Conservation (phyloP, 345 rosid species). For the Zanthoxylum bungeanum region DNA sequence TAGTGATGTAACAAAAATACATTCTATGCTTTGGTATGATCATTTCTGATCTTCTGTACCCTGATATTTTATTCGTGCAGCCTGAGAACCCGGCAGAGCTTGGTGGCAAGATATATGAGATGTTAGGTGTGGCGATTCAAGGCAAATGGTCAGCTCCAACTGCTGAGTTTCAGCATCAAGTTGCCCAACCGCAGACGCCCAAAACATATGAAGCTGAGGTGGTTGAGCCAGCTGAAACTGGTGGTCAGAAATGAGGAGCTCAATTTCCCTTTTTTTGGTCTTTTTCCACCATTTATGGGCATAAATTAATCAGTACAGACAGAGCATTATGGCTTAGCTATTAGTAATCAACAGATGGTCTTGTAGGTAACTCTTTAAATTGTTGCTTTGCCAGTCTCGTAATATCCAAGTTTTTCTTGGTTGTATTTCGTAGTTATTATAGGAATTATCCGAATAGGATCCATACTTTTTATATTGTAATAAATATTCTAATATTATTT, state of each 20-base stretch:
- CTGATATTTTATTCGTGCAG: conserved; percentile 34
- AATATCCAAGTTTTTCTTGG: not conserved
- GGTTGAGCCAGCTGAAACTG: conserved; percentile 71
- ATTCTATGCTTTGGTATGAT: not conserved
- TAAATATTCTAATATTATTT: too few species aligned
- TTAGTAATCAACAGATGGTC: not conserved
- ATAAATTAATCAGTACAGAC: not conserved
- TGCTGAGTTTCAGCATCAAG: conserved; percentile 26
- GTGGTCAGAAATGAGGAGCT: conserved; percentile 51
- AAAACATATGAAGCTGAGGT: conserved; percentile 77
- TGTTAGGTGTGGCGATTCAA: conserved; percentile 82
- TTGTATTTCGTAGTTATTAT: not conserved
- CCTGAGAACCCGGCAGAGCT: conserved; percentile 95
- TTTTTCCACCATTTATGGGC: not conserved
- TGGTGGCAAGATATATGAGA: conserved; percentile 95
- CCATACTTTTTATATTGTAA: too few species aligned
- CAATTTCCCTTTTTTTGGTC: not conserved
- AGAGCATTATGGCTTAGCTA: not conserved
- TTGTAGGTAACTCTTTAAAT: too few species aligned
- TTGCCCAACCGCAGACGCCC: conserved; percentile 20
- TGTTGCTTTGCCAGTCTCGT: not conserved
- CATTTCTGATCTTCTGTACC: not conserved
- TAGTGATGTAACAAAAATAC: not conserved
- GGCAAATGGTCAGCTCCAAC: conserved; percentile 71
- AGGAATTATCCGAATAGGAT: not conserved